Conservation (phyloP, 2,329 filamentous ascomycete genomes). For the Cadophora sp. region DNA sequence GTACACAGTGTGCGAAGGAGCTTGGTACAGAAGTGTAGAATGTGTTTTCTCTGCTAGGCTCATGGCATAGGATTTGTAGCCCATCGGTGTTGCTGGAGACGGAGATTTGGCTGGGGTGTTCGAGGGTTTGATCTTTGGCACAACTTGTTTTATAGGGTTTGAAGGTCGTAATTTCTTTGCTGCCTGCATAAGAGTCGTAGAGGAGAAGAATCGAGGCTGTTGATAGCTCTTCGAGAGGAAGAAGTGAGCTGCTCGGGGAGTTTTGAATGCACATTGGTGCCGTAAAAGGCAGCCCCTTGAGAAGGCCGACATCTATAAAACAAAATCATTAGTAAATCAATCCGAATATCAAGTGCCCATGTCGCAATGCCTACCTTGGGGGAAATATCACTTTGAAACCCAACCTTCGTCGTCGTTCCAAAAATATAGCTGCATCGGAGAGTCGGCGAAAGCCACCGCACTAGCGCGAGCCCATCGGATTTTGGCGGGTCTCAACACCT, state of each 20-base stretch:
- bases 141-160: constrained; percentile 16
- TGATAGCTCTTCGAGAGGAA: constrained; percentile 28
- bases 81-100: constrained; percentile 20
- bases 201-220: constrained; percentile 35
- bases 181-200: constrained; percentile 34
- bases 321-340: constrained; percentile 24
- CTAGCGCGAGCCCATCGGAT: constrained; percentile 27
- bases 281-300: constrained; percentile 44
- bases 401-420: constrained; percentile 24
- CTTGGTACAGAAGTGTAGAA: constrained; percentile 68
- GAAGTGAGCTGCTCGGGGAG: constrained; percentile 25
- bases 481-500: constrained; percentile 38
- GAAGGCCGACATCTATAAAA: constrained; percentile 46
- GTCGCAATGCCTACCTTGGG: constrained; percentile 30
- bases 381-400: neutral
- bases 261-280: constrained; percentile 31
- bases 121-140: constrained; percentile 18
- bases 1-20: constrained; percentile 68
- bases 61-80: constrained; percentile 57
- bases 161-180: constrained; percentile 25
- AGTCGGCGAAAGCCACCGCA: constrained; percentile 32
- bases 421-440: constrained; percentile 32
- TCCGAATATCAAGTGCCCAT: neutral
- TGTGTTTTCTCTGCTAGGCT: constrained; percentile 60
- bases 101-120: constrained; percentile 14